Conservation (phyloP, 805 yeast species). For the Yarrowia sp. region DNA sequence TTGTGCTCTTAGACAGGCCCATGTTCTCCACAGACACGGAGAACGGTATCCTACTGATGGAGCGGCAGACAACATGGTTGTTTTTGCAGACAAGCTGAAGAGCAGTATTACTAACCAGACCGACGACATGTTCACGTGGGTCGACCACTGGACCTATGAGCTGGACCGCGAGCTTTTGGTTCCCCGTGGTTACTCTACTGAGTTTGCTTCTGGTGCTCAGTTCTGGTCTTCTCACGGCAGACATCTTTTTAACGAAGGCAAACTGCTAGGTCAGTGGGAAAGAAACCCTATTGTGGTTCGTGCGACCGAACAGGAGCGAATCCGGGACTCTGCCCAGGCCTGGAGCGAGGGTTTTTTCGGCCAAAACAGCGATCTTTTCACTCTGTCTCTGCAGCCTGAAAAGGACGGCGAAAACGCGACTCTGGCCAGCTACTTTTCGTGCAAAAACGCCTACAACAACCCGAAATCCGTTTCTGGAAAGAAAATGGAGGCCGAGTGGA, state of each 20-base stretch:
- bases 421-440: conserved; percentile 40
- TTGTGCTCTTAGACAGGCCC: conserved; percentile 63
- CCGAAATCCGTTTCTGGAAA: conserved; percentile 33
- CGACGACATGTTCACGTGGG: conserved; percentile 37
- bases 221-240: conserved; percentile 45
- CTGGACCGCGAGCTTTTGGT: conserved; percentile 39
- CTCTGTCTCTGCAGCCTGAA: conserved; percentile 38
- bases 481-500: conserved; percentile 37
- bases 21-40: conserved; percentile 71
- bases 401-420: conserved; percentile 38
- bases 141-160: conserved; percentile 37
- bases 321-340: conserved; percentile 41
- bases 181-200: conserved; percentile 41
- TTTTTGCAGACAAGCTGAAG: conserved; percentile 38
- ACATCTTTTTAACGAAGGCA: conserved; percentile 37
- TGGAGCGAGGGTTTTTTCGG: conserved; percentile 48
- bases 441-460: conserved; percentile 38
- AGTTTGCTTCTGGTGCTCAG: conserved; percentile 40
- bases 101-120: conserved; percentile 4
- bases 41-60: conserved; percentile 64
- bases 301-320: conserved; percentile 42
- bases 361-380: conserved; percentile 36
- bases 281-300: conserved; percentile 38
- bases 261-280: conserved; percentile 25
- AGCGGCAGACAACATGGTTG: conserved; percentile 42